These are phyloP conservation scores for Lupinus albus DNA, from an alignment of 306 rosid genomes.

Conservation along the genomic window DNA sequence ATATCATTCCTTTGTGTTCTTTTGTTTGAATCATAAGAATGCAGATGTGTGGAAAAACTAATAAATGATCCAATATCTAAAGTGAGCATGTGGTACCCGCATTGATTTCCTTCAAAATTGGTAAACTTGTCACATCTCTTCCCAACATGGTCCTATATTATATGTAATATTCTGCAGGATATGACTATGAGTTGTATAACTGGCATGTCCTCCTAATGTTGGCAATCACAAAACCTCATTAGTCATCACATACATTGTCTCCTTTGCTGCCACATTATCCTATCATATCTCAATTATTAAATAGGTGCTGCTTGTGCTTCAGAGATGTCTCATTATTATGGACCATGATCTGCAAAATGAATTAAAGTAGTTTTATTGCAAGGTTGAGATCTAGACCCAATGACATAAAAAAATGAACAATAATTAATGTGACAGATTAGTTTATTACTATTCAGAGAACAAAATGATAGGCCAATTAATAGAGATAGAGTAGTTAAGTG, in stretches of 20 bases:
- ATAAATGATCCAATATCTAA: too few species aligned
- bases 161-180: constrained; percentile 28
- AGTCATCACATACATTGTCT: constrained; percentile 47
- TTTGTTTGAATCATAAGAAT: too few species aligned
- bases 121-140: constrained; percentile 44
- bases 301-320: constrained; percentile 22
- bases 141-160: constrained; percentile 41
- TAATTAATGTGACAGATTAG: constrained; percentile 15
- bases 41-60: too few species aligned
- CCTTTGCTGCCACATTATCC: constrained; percentile 49
- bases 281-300: constrained; percentile 23
- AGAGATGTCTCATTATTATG: constrained; percentile 27
- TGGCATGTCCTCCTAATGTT: constrained; percentile 38
- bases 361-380: constrained; percentile 12
- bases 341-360: constrained; percentile 20
- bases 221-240: constrained; percentile 35
- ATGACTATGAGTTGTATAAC: constrained; percentile 5
- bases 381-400: constrained; percentile 43
- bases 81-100: constrained; percentile 49
- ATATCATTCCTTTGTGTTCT: too few species aligned
- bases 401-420: constrained; percentile 30
- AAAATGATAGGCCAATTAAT: neutral
- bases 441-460: constrained; percentile 34
- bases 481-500: constrained; percentile 15
- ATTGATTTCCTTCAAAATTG: constrained; percentile 39